Evolutionary conservation across 371 early-diverging fungal species (phyloP).

Genomic region (Apophysomyces trapeziformis): DNA sequence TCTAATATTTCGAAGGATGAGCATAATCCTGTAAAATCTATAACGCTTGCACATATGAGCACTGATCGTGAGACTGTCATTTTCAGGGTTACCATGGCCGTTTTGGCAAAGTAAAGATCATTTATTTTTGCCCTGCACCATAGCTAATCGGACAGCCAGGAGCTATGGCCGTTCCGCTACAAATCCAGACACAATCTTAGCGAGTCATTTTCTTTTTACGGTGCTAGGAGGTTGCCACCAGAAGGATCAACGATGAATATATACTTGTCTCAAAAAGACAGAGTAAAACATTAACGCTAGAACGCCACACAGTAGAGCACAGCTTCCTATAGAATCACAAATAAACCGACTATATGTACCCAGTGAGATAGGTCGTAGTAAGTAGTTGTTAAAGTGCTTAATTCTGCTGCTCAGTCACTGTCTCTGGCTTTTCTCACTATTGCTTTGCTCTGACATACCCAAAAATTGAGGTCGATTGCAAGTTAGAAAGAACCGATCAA

Average conservation of each 20-base stretch:
- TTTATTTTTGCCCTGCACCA: slow-evolving; percentile 56
- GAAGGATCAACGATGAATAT: slow-evolving; percentile 32
- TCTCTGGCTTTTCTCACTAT: too few species aligned
- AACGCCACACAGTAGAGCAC: slow-evolving; percentile 29
- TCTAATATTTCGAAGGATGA: slow-evolving; percentile 38
- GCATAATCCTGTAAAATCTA: slow-evolving; percentile 38
- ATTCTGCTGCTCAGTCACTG: too few species aligned
- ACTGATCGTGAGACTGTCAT: not conserved
- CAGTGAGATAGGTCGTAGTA: slow-evolving; percentile 36
- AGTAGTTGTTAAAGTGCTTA: slow-evolving; percentile 45
- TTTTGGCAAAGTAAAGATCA: slow-evolving; percentile 31
- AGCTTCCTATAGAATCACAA: slow-evolving; percentile 41
- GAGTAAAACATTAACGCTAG: slow-evolving; percentile 42
- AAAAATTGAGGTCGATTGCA: slow-evolving; percentile 27
- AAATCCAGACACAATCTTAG: slow-evolving; percentile 35
- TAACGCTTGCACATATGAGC: not conserved
- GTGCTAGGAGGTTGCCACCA: slow-evolving; percentile 42
- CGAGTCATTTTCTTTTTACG: slow-evolving; percentile 41
- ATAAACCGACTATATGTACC: slow-evolving; percentile 36
- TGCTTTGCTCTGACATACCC: slow-evolving; percentile 22
- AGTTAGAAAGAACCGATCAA: too few species aligned
- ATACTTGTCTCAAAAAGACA: slow-evolving; percentile 32
- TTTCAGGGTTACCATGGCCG: slow-evolving; percentile 62
- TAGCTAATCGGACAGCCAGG: slow-evolving; percentile 67
- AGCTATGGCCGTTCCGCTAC: slow-evolving; percentile 52